phyloP scores from a whole-genome alignment of 2,329 filamentous ascomycete species.

The Intubia oerlemansii region DNA sequence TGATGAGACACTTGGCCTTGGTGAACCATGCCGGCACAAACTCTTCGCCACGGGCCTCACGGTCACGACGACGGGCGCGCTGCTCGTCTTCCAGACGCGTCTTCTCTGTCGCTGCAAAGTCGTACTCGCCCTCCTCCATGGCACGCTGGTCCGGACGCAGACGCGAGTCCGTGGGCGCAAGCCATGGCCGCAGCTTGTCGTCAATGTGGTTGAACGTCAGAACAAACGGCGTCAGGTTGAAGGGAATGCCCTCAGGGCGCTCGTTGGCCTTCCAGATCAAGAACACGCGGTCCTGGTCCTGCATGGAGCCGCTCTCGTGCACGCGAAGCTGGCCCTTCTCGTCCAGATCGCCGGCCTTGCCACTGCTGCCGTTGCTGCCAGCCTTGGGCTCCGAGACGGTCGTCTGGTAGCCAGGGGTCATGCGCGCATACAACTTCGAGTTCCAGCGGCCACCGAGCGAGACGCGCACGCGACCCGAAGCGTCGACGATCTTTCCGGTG shows the following conservation, averaged over 20 bases:
- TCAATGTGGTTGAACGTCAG: constrained; percentile 84
- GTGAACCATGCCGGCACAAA: constrained; percentile 74
- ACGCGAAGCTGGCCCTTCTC: constrained; percentile 15
- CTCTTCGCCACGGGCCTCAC: constrained; percentile 61
- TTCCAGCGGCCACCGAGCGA: constrained; percentile 93
- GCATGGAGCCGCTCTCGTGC: constrained; percentile 27
- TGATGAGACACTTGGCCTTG: constrained; percentile 50
- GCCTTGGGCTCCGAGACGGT: constrained; percentile 19
- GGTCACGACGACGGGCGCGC: constrained; percentile 46
- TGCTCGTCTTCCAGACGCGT: constrained; percentile 86
- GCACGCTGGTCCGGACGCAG: constrained; percentile 83
- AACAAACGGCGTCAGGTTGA: constrained; percentile 93
- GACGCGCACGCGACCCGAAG: constrained; percentile 61
- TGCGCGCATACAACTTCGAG: constrained; percentile 83
- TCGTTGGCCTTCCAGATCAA: constrained; percentile 81
- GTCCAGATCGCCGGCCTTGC: constrained; percentile 9
- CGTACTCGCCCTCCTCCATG: constrained; percentile 98
- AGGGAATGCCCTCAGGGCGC: constrained; percentile 68
- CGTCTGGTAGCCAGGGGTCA: constrained; percentile 78
- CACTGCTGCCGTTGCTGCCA: constrained; percentile 1
- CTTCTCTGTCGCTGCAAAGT: constrained; percentile 83
- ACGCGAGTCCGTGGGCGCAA: constrained; percentile 88
- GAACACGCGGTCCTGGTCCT: constrained; percentile 54
- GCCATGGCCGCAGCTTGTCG: constrained; percentile 51
- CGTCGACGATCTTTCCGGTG: constrained; percentile 64